Evolutionary conservation across 495 filamentous ascomycete genomes (phyloP), one percentile per base, ranked within the genome.

Genomic region (Talaromyces liani): DNA sequence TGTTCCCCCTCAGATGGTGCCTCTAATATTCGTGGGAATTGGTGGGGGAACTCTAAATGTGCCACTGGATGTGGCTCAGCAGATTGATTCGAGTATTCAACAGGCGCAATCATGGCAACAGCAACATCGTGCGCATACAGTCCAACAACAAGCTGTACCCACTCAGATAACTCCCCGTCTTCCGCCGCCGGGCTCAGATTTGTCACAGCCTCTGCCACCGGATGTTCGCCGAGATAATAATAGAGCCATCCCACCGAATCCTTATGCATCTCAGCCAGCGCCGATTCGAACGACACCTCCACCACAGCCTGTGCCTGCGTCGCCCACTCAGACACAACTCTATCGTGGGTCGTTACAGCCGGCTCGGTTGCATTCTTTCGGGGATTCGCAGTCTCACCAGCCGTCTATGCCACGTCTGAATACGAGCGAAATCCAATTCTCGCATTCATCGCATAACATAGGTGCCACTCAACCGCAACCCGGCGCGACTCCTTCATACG

Each of bases 21-120:
- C 94, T 18, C 82, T 95, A 66, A 89, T 98, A 58, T 96, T 97
- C 71, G 88, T 89, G 12, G 91, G 90, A 45, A 88, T 95, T 74
- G 87, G 87, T 58, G 82, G 85, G 25, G 85, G 87, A 33, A 88
- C 86, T 63, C 71, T 86, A 8, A 78, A 77, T 64, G 77, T 85
- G 20, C 79, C 80, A 57, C 63, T 89, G 56, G 92, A 96, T 68
- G 88, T 85, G 85, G 78, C 87, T 51, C 89, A 93, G 70, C 84
- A 84, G 67, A 71, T 84, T 61, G 69, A 69, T 10, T 61, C 82
- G 41, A 77, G 77, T 63, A 65, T 71, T 7, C 72, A 79, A 63
- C 73, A 75, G 55, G 73, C 81, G 63, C 75, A 75, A 25, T 72
- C 76, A 62, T 68, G 71, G 73, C 66, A 78, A 33, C 79, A 77